phyloP scores from a whole-genome alignment of 306 rosid species.

The Abrus precatorius region DNA sequence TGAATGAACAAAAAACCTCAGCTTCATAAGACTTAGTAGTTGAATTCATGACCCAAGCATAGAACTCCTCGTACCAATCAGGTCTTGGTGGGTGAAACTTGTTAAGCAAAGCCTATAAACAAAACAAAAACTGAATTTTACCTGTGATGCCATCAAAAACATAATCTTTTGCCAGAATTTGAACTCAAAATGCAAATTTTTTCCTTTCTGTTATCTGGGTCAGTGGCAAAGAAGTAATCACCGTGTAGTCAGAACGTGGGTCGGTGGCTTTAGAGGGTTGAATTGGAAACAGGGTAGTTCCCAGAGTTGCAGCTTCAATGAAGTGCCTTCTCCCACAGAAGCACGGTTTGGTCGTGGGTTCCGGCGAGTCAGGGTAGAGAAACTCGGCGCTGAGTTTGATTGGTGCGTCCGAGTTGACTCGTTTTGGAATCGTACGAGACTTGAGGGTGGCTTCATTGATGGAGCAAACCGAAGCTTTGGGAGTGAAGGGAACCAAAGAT shows the following conservation, averaged over 20 bases:
- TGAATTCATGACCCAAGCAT: conserved; percentile 63
- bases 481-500: conserved; percentile 35
- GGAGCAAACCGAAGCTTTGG: conserved; percentile 19
- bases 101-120: conserved; percentile 59
- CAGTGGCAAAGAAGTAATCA: conserved; percentile 31
- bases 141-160: conserved; percentile 1
- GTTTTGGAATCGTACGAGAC: background rate
- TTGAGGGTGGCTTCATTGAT: conserved; percentile 14
- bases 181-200: conserved; percentile 21
- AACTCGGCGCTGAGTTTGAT: conserved; percentile 37
- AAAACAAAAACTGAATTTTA: background rate
- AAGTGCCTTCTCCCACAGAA: conserved; percentile 77
- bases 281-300: conserved; percentile 59
- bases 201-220: conserved; percentile 7
- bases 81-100: conserved; percentile 77
- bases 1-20: conserved; percentile 60
- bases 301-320: conserved; percentile 58
- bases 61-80: conserved; percentile 87
- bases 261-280: conserved; percentile 57
- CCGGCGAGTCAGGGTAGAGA: conserved; percentile 39
- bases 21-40: conserved; percentile 67
- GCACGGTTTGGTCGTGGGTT: conserved; percentile 53
- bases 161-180: background rate
- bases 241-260: conserved; percentile 63
- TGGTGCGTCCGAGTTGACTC: conserved; percentile 45